Conservation (phyloP, 495 filamentous ascomycete species). For the Penicillium crystallinum region DNA sequence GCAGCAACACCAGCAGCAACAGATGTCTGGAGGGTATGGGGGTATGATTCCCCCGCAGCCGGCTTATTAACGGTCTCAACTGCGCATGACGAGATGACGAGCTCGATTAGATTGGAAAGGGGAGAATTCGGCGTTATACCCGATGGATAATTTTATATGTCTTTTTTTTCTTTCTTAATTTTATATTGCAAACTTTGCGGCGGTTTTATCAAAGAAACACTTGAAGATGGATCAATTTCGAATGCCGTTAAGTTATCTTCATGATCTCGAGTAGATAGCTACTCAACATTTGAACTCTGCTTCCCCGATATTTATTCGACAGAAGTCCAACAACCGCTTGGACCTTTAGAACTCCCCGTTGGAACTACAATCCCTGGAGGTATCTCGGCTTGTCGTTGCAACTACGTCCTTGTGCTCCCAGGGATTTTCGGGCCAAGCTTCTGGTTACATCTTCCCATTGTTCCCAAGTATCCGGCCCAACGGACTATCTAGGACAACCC, state of each 20-base stretch:
- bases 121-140: conserved; percentile 36
- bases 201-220: conserved; percentile 2
- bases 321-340: neutral
- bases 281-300: neutral
- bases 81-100: conserved; percentile 31
- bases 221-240: conserved; percentile 1
- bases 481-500: neutral
- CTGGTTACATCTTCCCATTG: neutral
- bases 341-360: neutral
- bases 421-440: neutral
- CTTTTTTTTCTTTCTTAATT: conserved; percentile 6
- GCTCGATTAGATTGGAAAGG: conserved; percentile 30
- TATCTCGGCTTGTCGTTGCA: neutral
- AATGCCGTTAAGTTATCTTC: neutral
- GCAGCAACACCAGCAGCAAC: conserved; percentile 39
- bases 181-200: neutral
- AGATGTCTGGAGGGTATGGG: conserved; percentile 42
- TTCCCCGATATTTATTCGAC: neutral
- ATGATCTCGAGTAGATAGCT: neutral
- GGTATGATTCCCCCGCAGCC: conserved; percentile 39
- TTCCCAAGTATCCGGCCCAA: neutral
- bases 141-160: conserved; percentile 15
- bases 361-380: neutral
- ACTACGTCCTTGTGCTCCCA: neutral
- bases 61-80: conserved; percentile 27